Evolutionary conservation across 208 protist species (phyloP).

Genomic region (Zelonia costaricensis): DNA sequence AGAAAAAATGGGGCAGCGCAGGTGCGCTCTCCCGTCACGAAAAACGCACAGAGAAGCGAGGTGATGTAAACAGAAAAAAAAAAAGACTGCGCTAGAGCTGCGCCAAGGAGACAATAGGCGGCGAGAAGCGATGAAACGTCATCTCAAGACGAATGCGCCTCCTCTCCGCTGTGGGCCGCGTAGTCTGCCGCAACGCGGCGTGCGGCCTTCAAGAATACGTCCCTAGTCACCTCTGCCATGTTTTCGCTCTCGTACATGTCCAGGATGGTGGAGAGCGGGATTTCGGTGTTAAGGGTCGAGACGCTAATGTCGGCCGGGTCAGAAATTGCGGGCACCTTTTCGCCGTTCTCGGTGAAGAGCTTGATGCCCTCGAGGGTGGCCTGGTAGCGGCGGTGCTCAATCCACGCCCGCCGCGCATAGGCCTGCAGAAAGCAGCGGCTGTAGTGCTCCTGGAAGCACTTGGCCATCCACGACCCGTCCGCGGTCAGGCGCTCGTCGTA

Average conservation of each 20-base stretch:
- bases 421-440: conserved; percentile 51
- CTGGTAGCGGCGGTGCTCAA: conserved; percentile 27
- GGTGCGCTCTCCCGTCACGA: no score
- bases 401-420: conserved; percentile 44
- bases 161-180: neutral
- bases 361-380: conserved; percentile 27
- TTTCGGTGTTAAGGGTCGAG: conserved; percentile 13
- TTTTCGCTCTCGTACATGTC: conserved; percentile 38
- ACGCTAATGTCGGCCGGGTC: conserved; percentile 26
- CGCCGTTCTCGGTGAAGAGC: conserved; percentile 11
- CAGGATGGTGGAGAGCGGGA: conserved; percentile 35
- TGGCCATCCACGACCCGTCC: conserved; percentile 44
- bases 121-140: neutral
- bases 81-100: no score
- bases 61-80: neutral
- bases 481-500: conserved; percentile 34
- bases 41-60: no score
- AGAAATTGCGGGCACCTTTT: conserved; percentile 20
- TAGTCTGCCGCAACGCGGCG: conserved; percentile 25
- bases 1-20: no score
- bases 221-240: conserved; percentile 40
- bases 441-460: conserved; percentile 52
- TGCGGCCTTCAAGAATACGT: conserved; percentile 42
- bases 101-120: no score
- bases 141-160: neutral